Base-by-base conservation (phyloP, 148 eudicot genomes). In the Spergularia bocconei region DNA sequence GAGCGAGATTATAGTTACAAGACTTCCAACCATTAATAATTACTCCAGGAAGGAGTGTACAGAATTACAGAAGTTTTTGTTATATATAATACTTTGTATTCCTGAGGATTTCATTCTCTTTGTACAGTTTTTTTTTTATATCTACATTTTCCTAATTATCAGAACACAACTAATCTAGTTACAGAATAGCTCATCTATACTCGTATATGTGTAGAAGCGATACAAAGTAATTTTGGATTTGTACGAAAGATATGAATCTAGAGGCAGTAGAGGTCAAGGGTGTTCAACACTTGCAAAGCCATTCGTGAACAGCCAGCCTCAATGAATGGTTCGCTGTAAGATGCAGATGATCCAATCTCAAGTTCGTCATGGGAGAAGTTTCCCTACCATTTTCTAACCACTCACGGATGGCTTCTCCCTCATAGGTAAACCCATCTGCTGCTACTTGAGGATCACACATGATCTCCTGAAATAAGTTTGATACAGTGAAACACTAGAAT, bases 311-410 rank as follows among this genome's bases (percentile, higher is more conserved):
- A 21, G 93, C 86, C 20, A 81, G 80, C 75, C 87, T 83, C 67
- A 93, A 76, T 0, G 91, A 77, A 80, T 87, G 90, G 77, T 93
- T 93, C 50, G 98, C 90, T 62, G 85, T 89, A 61, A 93, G 96
- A 67, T 86, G 80, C 82, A 91, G 78, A 67, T 93, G 86, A 63
- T 82, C 82, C 79, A 93, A 72, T 80, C 75, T 85, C 83, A 89
- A 79, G 80, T 93, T 93, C 59, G 98, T 93, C 98, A 93, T 86
- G 4, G 98, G 98, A 78, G 98, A 93, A 69, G 93, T 86, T 78
- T 89, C 98, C 13, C 87, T 84, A 7, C 93, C 96, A 65, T 82
- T 89, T 67, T 74, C 86, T 70, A 93, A 70, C 98, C 96, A 90
- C 70, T 84, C 88, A 4, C 81, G 80, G 65, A 93, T 67, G 65